These are phyloP conservation scores for Malassezia caprae DNA, from an alignment of 1,284 basidiomycete genomes.

Conservation along the genomic window DNA sequence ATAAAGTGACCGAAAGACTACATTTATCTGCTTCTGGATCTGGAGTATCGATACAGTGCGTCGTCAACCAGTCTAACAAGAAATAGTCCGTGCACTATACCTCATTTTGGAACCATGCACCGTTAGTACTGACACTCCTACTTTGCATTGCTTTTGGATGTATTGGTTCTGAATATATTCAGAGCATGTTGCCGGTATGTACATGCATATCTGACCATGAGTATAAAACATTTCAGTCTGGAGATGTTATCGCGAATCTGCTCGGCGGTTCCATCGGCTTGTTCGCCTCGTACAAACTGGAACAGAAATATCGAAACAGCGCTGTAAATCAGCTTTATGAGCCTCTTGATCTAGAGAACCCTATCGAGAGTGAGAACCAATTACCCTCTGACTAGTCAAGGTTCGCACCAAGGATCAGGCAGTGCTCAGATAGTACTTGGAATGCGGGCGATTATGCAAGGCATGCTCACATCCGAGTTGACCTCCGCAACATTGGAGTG, in stretches of 20 bases:
- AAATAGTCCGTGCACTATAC: conserved; percentile 50
- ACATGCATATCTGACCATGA: not conserved
- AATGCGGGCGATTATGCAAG: not conserved
- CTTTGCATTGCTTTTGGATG: conserved; percentile 54
- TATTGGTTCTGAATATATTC: conserved; percentile 73
- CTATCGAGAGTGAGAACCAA: not conserved
- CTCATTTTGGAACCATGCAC: conserved; percentile 73
- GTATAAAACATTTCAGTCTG: conserved; percentile 66
- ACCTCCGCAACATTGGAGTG: not conserved
- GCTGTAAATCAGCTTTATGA: conserved; percentile 32
- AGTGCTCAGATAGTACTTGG: not conserved
- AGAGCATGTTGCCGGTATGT: conserved; percentile 62
- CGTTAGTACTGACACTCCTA: conserved; percentile 60
- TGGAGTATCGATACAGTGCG: conserved; percentile 73
- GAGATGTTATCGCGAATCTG: conserved; percentile 72
- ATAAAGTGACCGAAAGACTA: conserved; percentile 51
- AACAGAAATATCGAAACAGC: conserved; percentile 23
- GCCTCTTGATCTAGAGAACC: conserved; percentile 29
- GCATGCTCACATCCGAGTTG: not conserved
- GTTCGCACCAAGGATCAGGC: not conserved
- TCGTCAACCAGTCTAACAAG: conserved; percentile 16
- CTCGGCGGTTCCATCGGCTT: conserved; percentile 65
- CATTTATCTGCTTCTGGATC: conserved; percentile 73
- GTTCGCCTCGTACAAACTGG: conserved; percentile 47
- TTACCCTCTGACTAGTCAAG: not conserved